Percentiles rank a stretch among this genome's conserved stretches.
phyloP scores from a whole-genome alignment of 331 rosid genomes.

The Telfairia occidentalis region DNA sequence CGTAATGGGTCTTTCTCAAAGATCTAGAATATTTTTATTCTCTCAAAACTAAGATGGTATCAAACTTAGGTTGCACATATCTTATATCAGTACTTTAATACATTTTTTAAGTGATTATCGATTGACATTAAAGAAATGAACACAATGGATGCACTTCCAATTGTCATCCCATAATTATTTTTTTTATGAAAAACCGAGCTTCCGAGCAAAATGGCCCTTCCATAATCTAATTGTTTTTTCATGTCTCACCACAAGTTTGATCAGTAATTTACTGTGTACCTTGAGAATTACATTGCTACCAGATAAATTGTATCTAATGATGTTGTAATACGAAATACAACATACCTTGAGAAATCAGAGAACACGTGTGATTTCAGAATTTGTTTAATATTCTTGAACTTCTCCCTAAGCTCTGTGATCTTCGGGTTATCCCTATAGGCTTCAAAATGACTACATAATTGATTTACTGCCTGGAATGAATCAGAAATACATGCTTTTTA shows the following conservation, averaged over 20 bases:
- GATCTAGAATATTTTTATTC: too few relatives aligned
- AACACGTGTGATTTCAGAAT: conserved; percentile 91
- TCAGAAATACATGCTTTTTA: conserved; percentile 15
- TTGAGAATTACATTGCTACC: neutral
- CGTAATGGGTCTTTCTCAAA: too few relatives aligned
- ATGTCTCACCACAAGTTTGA: neutral
- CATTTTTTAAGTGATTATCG: neutral
- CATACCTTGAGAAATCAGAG: conserved; percentile 93
- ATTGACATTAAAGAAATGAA: neutral
- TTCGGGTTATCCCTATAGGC: conserved; percentile 94
- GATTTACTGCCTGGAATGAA: conserved; percentile 87
- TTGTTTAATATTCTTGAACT: conserved; percentile 94
- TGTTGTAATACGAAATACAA: neutral
- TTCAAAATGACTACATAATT: conserved; percentile 92
- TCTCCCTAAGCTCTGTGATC: conserved; percentile 95
- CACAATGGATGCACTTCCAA: neutral
- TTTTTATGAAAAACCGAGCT: too few relatives aligned
- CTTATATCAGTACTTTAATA: too few relatives aligned
- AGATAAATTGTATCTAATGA: neutral
- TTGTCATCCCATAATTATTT: neutral
- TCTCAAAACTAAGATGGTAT: too few relatives aligned
- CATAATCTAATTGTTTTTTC: neutral
- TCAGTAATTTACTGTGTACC: neutral
- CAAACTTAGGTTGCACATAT: too few relatives aligned
- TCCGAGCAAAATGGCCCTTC: too few relatives aligned